Evolutionary conservation across 2,329 filamentous ascomycete species (phyloP), one percentile per base, ranked within the genome.

Genomic region (Chaetomium globosum): DNA sequence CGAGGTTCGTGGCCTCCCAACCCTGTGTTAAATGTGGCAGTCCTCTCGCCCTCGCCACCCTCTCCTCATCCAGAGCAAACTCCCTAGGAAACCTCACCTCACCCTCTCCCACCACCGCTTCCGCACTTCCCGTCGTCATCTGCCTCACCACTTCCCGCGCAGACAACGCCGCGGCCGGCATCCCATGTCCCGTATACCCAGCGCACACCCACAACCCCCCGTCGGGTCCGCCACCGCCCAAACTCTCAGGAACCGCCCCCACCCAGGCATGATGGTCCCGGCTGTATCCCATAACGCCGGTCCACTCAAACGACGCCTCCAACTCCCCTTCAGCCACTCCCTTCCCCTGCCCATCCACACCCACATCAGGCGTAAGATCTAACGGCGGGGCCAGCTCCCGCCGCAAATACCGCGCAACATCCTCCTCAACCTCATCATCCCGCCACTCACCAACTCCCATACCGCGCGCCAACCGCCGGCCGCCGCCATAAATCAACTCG

Each of bases 251-350:
- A n/a, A 93, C 84, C 10, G 78, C 76, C 0, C 90, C 91, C 2
- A 93, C 87, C 87, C 88, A 93, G 0, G 91, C 89, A 59, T 83
- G 75, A 0, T 82, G 79, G 74, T 93, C 91, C 7, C 86, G 79
- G 33, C 85, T 87, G 75, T 87, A 93, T 0, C 88, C 90, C 90
- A 93, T 93, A 70, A 93, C 89, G 0, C 91, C 91, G 1, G 89
- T 91, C 91, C 91, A 94, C 73, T 90, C 86, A 73, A 83, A 85
- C 33, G 83, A 77, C 10, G 84, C 81, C 26, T 77, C 72, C 23
- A 91, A 75, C 53, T 80, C 28, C 30, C 81, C 74, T 46, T 60
- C 61, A 39, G 6, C 33, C 30, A 1, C 57, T 53, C 6, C 52
- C 46, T 36, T 8, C 52, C 7, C 10, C 12, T 33, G 28, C 52